Evolutionary conservation across 23 red algal species (phyloP), one percentile per base, ranked within the genome.

Genomic region (Porphyridium purpureum): DNA sequence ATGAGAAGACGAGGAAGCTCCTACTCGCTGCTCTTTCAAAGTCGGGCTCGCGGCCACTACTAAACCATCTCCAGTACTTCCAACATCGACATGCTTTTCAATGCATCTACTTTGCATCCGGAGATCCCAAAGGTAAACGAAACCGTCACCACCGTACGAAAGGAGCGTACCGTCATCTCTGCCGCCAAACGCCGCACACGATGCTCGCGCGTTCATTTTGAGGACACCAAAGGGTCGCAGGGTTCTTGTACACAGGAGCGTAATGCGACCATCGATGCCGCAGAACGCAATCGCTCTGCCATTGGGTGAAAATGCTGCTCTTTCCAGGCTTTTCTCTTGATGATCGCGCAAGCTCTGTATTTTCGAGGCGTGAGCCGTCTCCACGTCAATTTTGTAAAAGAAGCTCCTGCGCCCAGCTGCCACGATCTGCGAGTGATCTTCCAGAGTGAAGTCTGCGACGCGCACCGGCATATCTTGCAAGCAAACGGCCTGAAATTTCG

Each of bases 381-480:
- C 61, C 53, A 86, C 14, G 49, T 86, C 80, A 23, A 73, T 21
- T 48, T 86, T 54, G 55, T 75, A 71, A 50, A 86, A 86, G 52
- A 50, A 62, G 24, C 40, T 32, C 25, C 80, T 28, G 0, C 80
- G 68, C 8, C 80, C 69, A 0, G 80, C 59, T 20, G 75, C 20
- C 1, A 75, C 44, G 0, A 86, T 46, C 52, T 66, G 32, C 8
- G 20, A 24, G 28, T 55, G 60, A 27, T 44, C 52, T 7, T 40
- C 54, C n/a, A n/a, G n/a, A 0, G 52, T 31, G 42, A 86, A 86
- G 25, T 70, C 49, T 0, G 80, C 80, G 5, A 47, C 22, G 38
- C 54, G 57, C 14, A 86, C 69, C 24, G 80, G 80, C 61, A 86
- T 59, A 33, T 58, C 38, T 1, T 55, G 31, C 4, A 86, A 48